Base-by-base conservation (phyloP, 2,329 filamentous ascomycete genomes). In the Coniochaeta sp. region DNA sequence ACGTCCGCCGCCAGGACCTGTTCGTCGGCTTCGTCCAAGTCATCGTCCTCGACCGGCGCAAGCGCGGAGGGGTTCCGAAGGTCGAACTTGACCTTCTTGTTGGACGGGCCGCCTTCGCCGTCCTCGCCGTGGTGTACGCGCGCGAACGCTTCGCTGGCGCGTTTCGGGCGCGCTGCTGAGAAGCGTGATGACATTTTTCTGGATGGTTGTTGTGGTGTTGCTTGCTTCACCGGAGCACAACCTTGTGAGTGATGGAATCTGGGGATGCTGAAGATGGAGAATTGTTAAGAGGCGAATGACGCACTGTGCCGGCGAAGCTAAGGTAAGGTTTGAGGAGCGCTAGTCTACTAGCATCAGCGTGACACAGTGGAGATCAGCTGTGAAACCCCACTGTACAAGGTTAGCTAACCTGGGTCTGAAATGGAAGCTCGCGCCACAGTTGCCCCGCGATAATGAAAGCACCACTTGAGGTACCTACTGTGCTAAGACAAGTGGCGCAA, bases 61-160 rank as follows among this genome's bases (percentile, higher is more conserved):
- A 99, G 84, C 0, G 90, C 92, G 17, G 93, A 96, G 3, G 95
- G 95, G 71, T 99, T 98, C 65, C 95, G 91, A 58, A 95, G 80
- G 73, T 99, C 95, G 75, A 99, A 99, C 69, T 90, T 91, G 61
- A 91, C 89, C 70, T 92, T 93, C 73, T 96, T 96, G 58, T 79
- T 72, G 2, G 79, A 74, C 1, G 71, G 71, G 32, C 81, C 77
- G 17, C 34, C 62, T 40, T 62, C 57, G 47, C 59, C 63, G 56
- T 81, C 79, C 59, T 86, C 82, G 65, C 82, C 78, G 69, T 90
- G 87, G 72, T 93, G 86, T 19, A 85, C 86, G 61, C 90, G 87
- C 52, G 89, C 86, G 71, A 90, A 96, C 67, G 88, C 85, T 76
- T 96, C 92, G 67, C 88, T 90, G 4, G 85, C 89, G 65, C 92